Percentiles rank a stretch among this genome's conserved stretches.
Conservation (phyloP, 208 protist species). For the Pavlovales sp. region DNA sequence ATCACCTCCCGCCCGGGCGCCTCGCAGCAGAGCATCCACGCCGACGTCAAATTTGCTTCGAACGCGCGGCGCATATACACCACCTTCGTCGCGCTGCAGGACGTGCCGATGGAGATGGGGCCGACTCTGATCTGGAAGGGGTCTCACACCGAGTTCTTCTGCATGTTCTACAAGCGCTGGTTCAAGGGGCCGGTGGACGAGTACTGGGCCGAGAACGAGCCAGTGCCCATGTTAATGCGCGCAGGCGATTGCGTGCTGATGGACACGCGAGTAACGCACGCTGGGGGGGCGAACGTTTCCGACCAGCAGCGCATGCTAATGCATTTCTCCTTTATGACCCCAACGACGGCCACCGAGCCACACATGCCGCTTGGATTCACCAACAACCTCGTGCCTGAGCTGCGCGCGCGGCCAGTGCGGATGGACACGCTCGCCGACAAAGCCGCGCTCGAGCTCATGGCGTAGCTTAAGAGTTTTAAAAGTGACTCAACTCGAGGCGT, state of each 20-base stretch:
- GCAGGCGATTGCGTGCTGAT: neutral
- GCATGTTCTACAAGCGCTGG: neutral
- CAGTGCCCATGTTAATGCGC: neutral
- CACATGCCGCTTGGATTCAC: neutral
- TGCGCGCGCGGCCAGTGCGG: neutral
- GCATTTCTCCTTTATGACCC: conserved; percentile 8
- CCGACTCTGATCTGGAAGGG: neutral
- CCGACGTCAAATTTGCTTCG: neutral
- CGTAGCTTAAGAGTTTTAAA: too few relatives aligned
- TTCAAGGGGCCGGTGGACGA: neutral
- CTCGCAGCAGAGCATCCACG: neutral
- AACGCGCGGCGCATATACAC: neutral
- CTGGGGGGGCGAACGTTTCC: neutral
- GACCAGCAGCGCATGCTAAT: neutral
- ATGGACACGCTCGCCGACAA: too few relatives aligned
- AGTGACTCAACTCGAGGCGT: too few relatives aligned
- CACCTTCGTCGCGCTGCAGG: conserved; percentile 4
- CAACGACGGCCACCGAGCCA: neutral
- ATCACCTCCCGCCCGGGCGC: neutral
- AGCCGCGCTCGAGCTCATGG: too few relatives aligned
- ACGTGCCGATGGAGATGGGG: neutral
- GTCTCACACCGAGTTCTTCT: neutral
- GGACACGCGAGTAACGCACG: conserved; percentile 19
- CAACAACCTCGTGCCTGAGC: neutral
- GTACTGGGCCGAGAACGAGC: neutral